Evolutionary conservation across 2,329 filamentous ascomycete species (phyloP).

Genomic region (Aspergillus sp.): DNA sequence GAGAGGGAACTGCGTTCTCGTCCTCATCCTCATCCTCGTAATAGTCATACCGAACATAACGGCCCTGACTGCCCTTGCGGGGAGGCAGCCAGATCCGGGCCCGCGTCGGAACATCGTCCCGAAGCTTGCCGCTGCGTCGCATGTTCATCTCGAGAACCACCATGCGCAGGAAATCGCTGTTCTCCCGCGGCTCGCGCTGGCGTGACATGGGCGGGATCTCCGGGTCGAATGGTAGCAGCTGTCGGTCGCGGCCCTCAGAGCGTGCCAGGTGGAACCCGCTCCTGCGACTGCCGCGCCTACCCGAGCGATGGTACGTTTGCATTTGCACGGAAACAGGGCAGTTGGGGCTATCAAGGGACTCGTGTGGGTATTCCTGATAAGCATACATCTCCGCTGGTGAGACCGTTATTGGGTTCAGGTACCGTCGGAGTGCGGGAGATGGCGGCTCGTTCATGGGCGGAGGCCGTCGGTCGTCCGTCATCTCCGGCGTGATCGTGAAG

Average conservation of each 20-base stretch:
- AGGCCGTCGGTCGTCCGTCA: slow-evolving; percentile 63
- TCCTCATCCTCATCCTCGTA: slow-evolving; percentile 22
- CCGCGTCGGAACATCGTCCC: slow-evolving; percentile 55
- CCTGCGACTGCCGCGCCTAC: slow-evolving; percentile 31
- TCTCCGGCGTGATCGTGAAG: slow-evolving; percentile 57
- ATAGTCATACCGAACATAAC: slow-evolving; percentile 16
- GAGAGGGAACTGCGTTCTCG: slow-evolving; percentile 27
- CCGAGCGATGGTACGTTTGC: slow-evolving; percentile 57
- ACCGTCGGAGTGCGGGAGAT: slow-evolving; percentile 59
- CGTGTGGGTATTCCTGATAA: slow-evolving; percentile 45
- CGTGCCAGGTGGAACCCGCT: slow-evolving; percentile 41
- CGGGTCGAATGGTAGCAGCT: slow-evolving; percentile 36
- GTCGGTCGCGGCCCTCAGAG: slow-evolving; percentile 46
- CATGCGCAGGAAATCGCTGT: slow-evolving; percentile 63
- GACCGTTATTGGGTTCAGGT: slow-evolving; percentile 59
- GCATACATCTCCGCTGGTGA: slow-evolving; percentile 49
- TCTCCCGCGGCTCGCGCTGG: slow-evolving; percentile 64
- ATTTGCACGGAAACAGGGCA: slow-evolving; percentile 62
- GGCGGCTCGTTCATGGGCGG: slow-evolving; percentile 55
- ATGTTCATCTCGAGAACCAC: slow-evolving; percentile 70
- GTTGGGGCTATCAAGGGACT: slow-evolving; percentile 31
- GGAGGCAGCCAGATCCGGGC: slow-evolving; percentile 64
- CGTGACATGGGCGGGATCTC: slow-evolving; percentile 49
- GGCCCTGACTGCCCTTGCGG: slow-evolving; percentile 38
- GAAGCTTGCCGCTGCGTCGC: slow-evolving; percentile 63